Base-by-base conservation (phyloP, 768 basidiomycete genomes). In the Fomitopsis pulvina region DNA sequence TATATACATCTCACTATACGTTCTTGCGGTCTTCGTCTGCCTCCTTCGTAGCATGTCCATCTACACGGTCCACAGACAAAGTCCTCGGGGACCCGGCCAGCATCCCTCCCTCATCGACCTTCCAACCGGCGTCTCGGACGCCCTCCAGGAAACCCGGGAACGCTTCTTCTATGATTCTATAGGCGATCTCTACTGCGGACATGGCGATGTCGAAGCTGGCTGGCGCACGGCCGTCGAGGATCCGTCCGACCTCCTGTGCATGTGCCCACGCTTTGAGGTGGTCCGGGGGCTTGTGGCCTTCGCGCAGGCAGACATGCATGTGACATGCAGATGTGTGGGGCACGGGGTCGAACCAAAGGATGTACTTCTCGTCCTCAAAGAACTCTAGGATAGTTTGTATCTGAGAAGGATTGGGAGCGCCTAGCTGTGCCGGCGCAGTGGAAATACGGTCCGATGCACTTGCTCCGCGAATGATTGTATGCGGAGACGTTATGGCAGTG, bases 201-300 rank as follows among this genome's bases (percentile, higher is more conserved):
- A 61, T 34, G 27, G 52, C 27, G 16, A 40, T 47, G 9, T 53
- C 50, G 28, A 56, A 48, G 12, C 32, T 42, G 8, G 4, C 8
- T 4, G 43, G 51, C 10, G 27, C 27, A 3, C 47, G 38, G 20
- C 49, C 30, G 12, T 25, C 28, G 24, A 45, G 44, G 4, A 22
- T 2, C 18, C 37, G 41, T 18, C 48, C 54, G 28, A 60, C 28
- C 52, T 64, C 63, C 25, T 55, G 49, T 4, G 63, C 66, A 43
- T 60, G 62, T 16, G 55, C 48, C 82, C 83, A 85, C 2, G 77
- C 81, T 49, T 74, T 75, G 32, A 82, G 68, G 51, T 79, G 76
- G 58, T 83, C 80, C 12, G 59, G 52, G 3, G 68, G 48, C 21
- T 61, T 58, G 48, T 80, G 74, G 5, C 73, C 73, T 25, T 77